Base-by-base conservation (phyloP, 2,329 filamentous ascomycete species). In the Fusarium buxicola region DNA sequence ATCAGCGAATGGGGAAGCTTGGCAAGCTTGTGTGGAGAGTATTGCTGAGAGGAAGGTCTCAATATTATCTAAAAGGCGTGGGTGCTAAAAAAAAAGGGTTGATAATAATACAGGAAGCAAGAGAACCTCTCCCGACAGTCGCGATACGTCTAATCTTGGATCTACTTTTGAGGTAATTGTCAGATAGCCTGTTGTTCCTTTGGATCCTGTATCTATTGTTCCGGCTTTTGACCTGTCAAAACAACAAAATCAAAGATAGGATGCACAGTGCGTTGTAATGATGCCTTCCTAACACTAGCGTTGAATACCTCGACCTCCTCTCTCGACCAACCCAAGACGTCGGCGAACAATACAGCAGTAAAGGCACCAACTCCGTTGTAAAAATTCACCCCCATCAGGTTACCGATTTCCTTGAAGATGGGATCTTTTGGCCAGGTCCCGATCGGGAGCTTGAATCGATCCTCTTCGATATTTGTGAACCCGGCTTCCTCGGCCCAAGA, bases 271-370 rank as follows among this genome's bases (percentile, higher is more conserved):
- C 46, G 63, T 43, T 74, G 70, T 21, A 60, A 66, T 8, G 68
- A 60, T 5, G 63, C 66, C 8, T 62, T 16, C n/a, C 70, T 58
- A 2, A 73, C 71, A 1, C 55, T 44, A 2, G 53, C 47, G 7
- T 73, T 73, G 11, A 74, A 62, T 24, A 78, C 74, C 74, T 82
- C 78, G 3, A 83, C 81, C 54, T 81, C 75, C n/a, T 78, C 78
- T 18, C 72, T 65, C 1, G 73, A 76, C 66, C 77, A 74, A 3
- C 76, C 77, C 45, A 79, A 49, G 1, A 79, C 74, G 11, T 80
- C 76, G 12, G 73, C 67, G 60, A 75, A 72, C 12, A 78, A 54
- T 6, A 74, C 75, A 16, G 77, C 71, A 2, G 76, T 77, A 30
- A 79, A 76, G 3, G 74, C 77, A 48, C 73, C 73, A 12, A 80